Conservation (phyloP, 2,329 filamentous ascomycete genomes). For the Colletotrichum sp. region DNA sequence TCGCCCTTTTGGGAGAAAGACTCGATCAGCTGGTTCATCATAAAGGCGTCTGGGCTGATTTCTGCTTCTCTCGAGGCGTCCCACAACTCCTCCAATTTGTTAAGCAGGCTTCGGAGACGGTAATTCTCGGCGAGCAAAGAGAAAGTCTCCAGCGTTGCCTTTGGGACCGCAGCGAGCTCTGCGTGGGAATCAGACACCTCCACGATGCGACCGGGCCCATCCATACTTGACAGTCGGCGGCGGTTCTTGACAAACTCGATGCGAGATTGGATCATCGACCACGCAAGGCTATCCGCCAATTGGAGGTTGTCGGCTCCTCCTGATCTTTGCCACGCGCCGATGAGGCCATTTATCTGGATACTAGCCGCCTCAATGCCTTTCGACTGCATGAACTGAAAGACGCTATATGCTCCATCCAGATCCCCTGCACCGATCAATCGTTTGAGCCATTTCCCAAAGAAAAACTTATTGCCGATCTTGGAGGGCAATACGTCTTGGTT, state of each 20-base stretch:
- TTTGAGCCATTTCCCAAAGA: constrained; percentile 90
- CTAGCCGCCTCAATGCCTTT: constrained; percentile 71
- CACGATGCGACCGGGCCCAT: constrained; percentile 30
- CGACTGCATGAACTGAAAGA: constrained; percentile 77
- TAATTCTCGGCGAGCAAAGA: constrained; percentile 77
- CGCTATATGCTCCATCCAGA: constrained; percentile 72
- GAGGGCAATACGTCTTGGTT: constrained; percentile 48
- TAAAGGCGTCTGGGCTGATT: constrained; percentile 72
- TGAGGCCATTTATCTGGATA: constrained; percentile 81
- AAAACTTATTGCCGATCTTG: constrained; percentile 73
- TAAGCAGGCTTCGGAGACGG: constrained; percentile 63
- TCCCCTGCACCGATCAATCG: constrained; percentile 77
- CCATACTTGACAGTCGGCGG: constrained; percentile 32
- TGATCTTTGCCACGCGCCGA: constrained; percentile 78
- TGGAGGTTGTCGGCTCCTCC: constrained; percentile 58
- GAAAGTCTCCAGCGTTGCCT: constrained; percentile 79
- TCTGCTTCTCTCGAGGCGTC: constrained; percentile 66
- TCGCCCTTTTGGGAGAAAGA: constrained; percentile 67
- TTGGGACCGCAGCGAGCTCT: constrained; percentile 43
- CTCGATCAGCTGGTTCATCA: constrained; percentile 80
- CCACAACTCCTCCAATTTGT: constrained; percentile 64
- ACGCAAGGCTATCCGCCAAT: constrained; percentile 72
- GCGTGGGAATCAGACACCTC: constrained; percentile 9
- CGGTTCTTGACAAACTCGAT: constrained; percentile 65
- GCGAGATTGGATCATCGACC: constrained; percentile 77